Conservation (phyloP, 1,139 yeast genomes). For the Pneumocystis carinii region DNA sequence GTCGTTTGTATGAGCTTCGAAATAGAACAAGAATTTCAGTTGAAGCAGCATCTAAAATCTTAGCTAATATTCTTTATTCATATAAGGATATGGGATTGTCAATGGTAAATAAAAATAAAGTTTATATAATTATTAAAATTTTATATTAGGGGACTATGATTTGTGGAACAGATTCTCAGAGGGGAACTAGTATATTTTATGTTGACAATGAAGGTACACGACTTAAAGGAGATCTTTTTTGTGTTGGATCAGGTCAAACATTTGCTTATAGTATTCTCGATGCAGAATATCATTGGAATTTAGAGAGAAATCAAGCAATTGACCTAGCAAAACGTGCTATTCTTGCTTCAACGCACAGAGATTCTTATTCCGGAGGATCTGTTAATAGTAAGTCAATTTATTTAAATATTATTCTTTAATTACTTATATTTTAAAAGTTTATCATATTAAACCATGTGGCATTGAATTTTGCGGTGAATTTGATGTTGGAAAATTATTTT, state of each 20-base stretch:
- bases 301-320: constrained; percentile 81
- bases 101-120: constrained; percentile 33
- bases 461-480: constrained; percentile 94
- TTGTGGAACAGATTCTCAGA: constrained; percentile 90
- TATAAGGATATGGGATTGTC: constrained; percentile 98
- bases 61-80: constrained; percentile 73
- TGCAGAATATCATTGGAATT: constrained; percentile 66
- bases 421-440: constrained; percentile 26
- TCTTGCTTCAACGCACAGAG: constrained; percentile 96
- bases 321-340: constrained; percentile 90
- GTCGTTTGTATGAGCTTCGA: constrained; percentile 85
- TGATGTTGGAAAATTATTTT: constrained; percentile 80
- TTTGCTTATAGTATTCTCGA: constrained; percentile 99
- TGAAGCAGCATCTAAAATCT: constrained; percentile 91
- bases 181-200: constrained; percentile 88
- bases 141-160: constrained; percentile 66
- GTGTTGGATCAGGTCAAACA: constrained; percentile 98
- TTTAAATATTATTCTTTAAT: background rate
- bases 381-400: constrained; percentile 35
- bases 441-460: constrained; percentile 83
- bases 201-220: constrained; percentile 97
- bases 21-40: constrained; percentile 90
- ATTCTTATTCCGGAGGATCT: constrained; percentile 96
- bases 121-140: background rate
- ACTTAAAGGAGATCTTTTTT: constrained; percentile 82